Conservation (phyloP, 2,329 filamentous ascomycete species). For the Cercospora beticola region DNA sequence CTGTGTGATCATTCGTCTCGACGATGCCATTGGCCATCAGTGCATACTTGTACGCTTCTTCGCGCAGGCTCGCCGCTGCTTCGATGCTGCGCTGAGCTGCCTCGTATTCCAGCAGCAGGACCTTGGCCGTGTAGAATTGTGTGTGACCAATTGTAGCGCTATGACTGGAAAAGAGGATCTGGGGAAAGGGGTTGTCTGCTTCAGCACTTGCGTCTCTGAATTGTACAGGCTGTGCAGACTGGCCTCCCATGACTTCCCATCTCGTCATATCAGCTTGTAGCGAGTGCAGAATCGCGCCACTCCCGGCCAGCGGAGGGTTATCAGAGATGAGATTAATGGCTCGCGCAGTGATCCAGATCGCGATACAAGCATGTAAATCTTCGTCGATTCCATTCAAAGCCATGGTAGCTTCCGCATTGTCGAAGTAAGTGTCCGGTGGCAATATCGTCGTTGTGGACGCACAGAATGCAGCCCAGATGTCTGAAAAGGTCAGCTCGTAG, state of each 20-base stretch:
- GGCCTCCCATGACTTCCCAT: constrained; percentile 16
- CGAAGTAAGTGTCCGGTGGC: constrained; percentile 18
- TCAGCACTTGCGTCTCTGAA: constrained; percentile 15
- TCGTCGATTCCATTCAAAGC: constrained; percentile 11
- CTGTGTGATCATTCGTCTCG: constrained; percentile 20
- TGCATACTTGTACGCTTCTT: constrained; percentile 16
- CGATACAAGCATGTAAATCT: constrained; percentile 18
- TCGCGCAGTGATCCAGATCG: constrained; percentile 19
- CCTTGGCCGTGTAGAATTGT: constrained; percentile 17
- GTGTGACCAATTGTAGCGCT: constrained; percentile 22
- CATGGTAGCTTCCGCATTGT: constrained; percentile 14
- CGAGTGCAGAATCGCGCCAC: constrained; percentile 1
- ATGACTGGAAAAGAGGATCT: constrained; percentile 19
- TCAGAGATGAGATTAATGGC: constrained; percentile 16
- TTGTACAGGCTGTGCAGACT: constrained; percentile 12
- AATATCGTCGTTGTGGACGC: constrained; percentile 15
- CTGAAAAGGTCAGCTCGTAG: neutral
- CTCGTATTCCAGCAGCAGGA: constrained; percentile 17
- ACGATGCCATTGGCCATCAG: constrained; percentile 14
- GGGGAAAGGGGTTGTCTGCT: constrained; percentile 15
- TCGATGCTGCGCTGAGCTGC: constrained; percentile 5
- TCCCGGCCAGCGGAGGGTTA: constrained; percentile 8
- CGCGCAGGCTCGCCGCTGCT: constrained; percentile 1
- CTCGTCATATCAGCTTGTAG: constrained; percentile 15
- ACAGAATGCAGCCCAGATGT: constrained; percentile 22